phyloP scores from a whole-genome alignment of 768 basidiomycete genomes.

The Auriscalpium orientale region DNA sequence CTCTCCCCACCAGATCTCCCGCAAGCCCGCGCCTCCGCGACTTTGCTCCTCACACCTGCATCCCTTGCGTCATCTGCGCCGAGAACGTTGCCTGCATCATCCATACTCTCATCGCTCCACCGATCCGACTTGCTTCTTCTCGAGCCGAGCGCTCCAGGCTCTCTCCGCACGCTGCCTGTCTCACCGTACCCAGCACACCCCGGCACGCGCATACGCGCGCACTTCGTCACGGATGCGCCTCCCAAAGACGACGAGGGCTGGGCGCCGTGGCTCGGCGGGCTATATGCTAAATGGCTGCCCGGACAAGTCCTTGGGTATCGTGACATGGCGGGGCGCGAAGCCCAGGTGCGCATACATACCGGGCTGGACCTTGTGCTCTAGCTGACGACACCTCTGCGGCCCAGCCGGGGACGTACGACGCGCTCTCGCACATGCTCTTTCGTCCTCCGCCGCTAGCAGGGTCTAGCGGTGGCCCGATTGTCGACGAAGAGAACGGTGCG shows the following conservation, averaged over 20 bases:
- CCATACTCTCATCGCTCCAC: conserved; percentile 49
- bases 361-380: not conserved
- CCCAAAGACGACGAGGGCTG: conserved; percentile 31
- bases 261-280: conserved; percentile 45
- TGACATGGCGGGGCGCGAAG: conserved; percentile 50
- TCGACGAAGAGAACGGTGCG: conserved; percentile 52
- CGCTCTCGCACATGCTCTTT: conserved; percentile 50
- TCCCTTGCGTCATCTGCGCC: conserved; percentile 22
- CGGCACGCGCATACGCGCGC: conserved; percentile 40
- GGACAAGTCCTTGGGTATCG: conserved; percentile 51
- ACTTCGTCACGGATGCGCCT: conserved; percentile 42
- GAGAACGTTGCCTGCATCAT: conserved; percentile 28
- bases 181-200: conserved; percentile 52
- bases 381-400: not conserved
- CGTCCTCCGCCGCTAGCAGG: conserved; percentile 49
- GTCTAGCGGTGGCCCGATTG: conserved; percentile 64
- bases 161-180: conserved; percentile 44
- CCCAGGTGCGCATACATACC: conserved; percentile 33
- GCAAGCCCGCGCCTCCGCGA: conserved; percentile 22
- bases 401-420: conserved; percentile 64
- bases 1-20: conserved; percentile 2
- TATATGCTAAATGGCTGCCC: conserved; percentile 45
- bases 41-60: conserved; percentile 36
- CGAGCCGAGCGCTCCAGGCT: conserved; percentile 10
- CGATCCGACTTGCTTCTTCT: conserved; percentile 51